Evolutionary conservation across 495 filamentous ascomycete genomes (phyloP).

Genomic region (Hypoxylon fragiforme): DNA sequence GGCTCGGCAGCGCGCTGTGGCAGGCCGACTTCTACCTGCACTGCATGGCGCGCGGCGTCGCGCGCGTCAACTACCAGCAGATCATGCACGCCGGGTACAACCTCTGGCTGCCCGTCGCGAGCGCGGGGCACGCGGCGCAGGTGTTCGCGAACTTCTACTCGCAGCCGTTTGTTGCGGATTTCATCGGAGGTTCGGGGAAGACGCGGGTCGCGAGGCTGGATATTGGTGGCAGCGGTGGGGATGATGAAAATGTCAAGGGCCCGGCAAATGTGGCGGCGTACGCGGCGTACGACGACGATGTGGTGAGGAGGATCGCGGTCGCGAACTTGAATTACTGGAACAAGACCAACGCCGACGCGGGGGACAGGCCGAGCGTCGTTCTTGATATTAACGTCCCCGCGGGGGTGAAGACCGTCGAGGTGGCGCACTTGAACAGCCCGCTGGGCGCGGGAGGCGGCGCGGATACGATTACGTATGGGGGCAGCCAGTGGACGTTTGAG

Average conservation of each 20-base stretch:
- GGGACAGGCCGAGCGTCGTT: slow-evolving; percentile 21
- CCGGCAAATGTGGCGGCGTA: no score
- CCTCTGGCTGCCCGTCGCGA: slow-evolving; percentile 36
- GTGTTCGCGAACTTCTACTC: slow-evolving; percentile 40
- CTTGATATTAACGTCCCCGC: slow-evolving; percentile 20
- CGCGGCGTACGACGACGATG: no score
- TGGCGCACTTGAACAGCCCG: slow-evolving; percentile 35
- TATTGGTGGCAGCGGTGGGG: slow-evolving; percentile 3
- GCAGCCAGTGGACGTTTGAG: slow-evolving; percentile 38
- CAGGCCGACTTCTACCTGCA: slow-evolving; percentile 38
- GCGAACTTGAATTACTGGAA: slow-evolving; percentile 39
- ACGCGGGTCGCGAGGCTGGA: slow-evolving; percentile 31
- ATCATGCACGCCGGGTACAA: slow-evolving; percentile 40
- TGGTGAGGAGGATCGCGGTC: slow-evolving; percentile 32
- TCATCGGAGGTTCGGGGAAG: slow-evolving; percentile 34
- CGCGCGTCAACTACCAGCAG: slow-evolving; percentile 39
- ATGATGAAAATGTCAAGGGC: slow-evolving; percentile 20
- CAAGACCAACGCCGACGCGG: slow-evolving; percentile 26
- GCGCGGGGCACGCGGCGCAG: slow-evolving; percentile 28
- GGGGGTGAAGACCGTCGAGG: slow-evolving; percentile 11
- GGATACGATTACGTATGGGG: slow-evolving; percentile 36
- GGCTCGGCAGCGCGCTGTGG: slow-evolving; percentile 37
- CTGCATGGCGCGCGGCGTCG: slow-evolving; percentile 30
- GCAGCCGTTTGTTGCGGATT: slow-evolving; percentile 38
- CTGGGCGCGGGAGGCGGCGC: slow-evolving; percentile 32